These are phyloP conservation scores for Amanita fuliginea DNA, from an alignment of 768 basidiomycete species.

Conservation along the genomic window DNA sequence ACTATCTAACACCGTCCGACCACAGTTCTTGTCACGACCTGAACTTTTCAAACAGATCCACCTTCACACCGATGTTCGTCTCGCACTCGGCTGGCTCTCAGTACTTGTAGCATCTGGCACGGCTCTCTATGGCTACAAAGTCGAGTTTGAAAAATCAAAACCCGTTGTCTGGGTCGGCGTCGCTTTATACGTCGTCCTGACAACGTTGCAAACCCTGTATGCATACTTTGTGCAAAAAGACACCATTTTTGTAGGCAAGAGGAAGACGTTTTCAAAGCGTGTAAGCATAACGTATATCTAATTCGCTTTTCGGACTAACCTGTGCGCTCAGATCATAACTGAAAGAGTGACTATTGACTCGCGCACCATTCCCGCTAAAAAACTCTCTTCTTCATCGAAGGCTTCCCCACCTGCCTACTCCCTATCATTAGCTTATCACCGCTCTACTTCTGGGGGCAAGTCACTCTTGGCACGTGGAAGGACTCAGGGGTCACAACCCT, in stretches of 20 bases:
- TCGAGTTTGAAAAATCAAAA: slow-evolving; percentile 87
- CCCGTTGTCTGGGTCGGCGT: slow-evolving; percentile 70
- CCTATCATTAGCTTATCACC: slow-evolving; percentile 58
- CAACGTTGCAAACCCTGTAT: slow-evolving; percentile 64
- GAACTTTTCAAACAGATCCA: slow-evolving; percentile 81
- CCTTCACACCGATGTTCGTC: slow-evolving; percentile 79
- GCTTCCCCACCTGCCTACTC: slow-evolving; percentile 48
- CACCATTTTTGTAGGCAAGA: slow-evolving; percentile 79
- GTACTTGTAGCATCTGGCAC: slow-evolving; percentile 76
- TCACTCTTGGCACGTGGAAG: slow-evolving; percentile 66
- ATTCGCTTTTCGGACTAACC: slow-evolving; percentile 14
- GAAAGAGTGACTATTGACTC: slow-evolving; percentile 79
- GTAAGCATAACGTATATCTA: slow-evolving; percentile 28
- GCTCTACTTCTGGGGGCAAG: slow-evolving; percentile 80
- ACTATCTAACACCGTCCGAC: background rate
- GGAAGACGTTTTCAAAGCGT: slow-evolving; percentile 82
- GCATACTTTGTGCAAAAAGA: slow-evolving; percentile 80
- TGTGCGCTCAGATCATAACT: slow-evolving; percentile 66
- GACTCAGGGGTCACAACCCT: slow-evolving; percentile 42
- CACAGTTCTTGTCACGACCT: slow-evolving; percentile 71
- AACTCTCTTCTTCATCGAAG: slow-evolving; percentile 17
- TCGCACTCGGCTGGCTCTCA: slow-evolving; percentile 79
- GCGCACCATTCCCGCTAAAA: slow-evolving; percentile 45
- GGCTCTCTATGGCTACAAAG: slow-evolving; percentile 75
- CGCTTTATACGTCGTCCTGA: slow-evolving; percentile 57